A percentile compares a stretch with the other conserved stretches of the same genome.
phyloP scores from a whole-genome alignment of 768 basidiomycete genomes.

The Suillus americanus region DNA sequence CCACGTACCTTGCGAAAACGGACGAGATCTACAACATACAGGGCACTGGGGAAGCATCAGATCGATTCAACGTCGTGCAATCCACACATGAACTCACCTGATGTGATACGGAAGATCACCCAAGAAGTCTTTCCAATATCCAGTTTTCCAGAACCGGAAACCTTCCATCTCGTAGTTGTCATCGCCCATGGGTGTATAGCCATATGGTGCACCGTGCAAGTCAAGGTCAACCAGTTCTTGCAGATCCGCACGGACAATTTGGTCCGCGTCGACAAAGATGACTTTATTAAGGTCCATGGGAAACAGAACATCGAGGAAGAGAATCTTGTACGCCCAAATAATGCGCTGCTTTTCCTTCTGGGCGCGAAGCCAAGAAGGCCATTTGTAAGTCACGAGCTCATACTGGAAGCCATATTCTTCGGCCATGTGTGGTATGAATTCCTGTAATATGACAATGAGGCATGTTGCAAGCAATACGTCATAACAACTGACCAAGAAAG shows the following conservation, averaged over 20 bases:
- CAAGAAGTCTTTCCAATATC: constrained; percentile 91
- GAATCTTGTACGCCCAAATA: constrained; percentile 99
- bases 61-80: background rate
- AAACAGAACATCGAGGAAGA: constrained; percentile 98
- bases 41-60: constrained; percentile 54
- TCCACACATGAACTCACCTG: constrained; percentile 50
- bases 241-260: constrained; percentile 95
- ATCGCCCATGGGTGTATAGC: constrained; percentile 97
- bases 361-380: constrained; percentile 96
- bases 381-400: constrained; percentile 97
- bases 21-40: constrained; percentile 95
- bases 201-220: constrained; percentile 90
- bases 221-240: constrained; percentile 94
- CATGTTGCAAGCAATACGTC: background rate
- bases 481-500: constrained; percentile 72
- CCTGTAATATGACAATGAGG: constrained; percentile 42
- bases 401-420: constrained; percentile 92
- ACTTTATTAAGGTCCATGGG: constrained; percentile 99
- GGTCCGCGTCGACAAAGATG: constrained; percentile 97
- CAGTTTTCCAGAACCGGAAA: constrained; percentile 98
- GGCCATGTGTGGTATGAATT: constrained; percentile 93
- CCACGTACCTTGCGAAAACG: constrained; percentile 81
- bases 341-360: constrained; percentile 98
- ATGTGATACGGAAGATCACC: constrained; percentile 90
- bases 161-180: constrained; percentile 95